These are phyloP conservation scores for Fusarium ambrosium DNA, from an alignment of 2,329 filamentous ascomycete genomes.

Conservation along the genomic window DNA sequence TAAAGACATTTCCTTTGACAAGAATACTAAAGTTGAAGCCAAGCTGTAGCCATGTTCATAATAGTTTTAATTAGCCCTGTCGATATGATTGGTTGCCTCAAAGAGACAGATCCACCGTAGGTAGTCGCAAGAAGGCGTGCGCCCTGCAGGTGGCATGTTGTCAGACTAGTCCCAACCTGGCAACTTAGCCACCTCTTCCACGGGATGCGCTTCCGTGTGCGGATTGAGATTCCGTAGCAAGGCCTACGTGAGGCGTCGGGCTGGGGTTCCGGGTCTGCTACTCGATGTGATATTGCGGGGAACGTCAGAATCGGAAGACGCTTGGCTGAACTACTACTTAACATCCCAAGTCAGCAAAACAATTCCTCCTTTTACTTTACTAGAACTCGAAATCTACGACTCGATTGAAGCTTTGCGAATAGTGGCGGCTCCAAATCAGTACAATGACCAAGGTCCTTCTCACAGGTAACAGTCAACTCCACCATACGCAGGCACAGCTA, in stretches of 20 bases:
- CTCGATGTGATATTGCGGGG: not conserved
- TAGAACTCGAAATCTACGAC: not conserved
- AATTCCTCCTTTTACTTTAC: not conserved
- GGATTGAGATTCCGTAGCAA: not conserved
- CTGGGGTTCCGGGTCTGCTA: not conserved
- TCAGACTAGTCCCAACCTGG: not conserved
- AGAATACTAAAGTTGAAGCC: not conserved
- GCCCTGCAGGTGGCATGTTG: not conserved
- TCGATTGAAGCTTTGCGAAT: not conserved
- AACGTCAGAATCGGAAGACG: not conserved
- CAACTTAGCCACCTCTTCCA: not conserved
- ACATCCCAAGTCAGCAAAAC: not conserved
- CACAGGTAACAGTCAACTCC: slow-evolving; percentile 1
- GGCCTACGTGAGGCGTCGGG: not conserved
- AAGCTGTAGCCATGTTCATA: not conserved
- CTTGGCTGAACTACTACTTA: not conserved
- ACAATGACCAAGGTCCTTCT: slow-evolving; percentile 5
- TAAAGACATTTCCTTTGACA: not conserved
- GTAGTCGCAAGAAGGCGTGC: not conserved
- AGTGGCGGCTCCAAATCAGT: not conserved
- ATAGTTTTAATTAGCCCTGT: not conserved
- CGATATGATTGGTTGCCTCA: not conserved
- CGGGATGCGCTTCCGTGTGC: not conserved
- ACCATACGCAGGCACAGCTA: not conserved
- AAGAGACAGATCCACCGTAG: not conserved